Conservation (phyloP, 768 basidiomycete genomes). For the Mycena galopus region DNA sequence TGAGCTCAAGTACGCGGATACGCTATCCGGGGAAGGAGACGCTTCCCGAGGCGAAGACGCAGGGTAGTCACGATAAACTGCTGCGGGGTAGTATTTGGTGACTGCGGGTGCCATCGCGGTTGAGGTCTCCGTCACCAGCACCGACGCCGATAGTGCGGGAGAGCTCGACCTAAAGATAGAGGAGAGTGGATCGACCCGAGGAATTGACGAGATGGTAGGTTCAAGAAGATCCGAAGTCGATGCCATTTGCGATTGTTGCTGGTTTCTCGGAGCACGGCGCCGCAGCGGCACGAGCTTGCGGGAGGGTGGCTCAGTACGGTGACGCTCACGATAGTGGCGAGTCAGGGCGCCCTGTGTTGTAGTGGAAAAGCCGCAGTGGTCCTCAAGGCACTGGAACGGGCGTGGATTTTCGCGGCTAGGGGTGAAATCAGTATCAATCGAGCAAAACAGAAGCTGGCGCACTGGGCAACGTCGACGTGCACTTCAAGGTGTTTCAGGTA, state of each 20-base stretch:
- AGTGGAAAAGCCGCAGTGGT: slow-evolving; percentile 11
- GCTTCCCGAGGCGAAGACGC: not conserved
- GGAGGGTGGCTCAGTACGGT: slow-evolving; percentile 16
- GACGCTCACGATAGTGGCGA: slow-evolving; percentile 24
- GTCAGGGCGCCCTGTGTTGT: slow-evolving; percentile 24
- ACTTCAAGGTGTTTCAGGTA: slow-evolving; percentile 3
- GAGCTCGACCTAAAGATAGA: not conserved
- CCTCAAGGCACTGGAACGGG: slow-evolving; percentile 5
- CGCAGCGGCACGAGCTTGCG: not conserved
- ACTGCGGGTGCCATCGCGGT: not conserved
- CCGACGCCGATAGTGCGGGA: not conserved
- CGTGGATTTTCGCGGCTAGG: not conserved
- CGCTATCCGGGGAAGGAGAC: not conserved
- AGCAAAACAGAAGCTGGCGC: not conserved
- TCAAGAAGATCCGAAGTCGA: not conserved
- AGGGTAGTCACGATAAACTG: not conserved
- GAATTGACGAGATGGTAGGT: not conserved
- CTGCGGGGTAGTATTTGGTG: not conserved
- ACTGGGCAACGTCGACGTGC: slow-evolving; percentile 13
- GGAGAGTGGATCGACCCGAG: too few relatives aligned
- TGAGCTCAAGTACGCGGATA: not conserved
- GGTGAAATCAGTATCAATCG: not conserved
- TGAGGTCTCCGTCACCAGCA: too few relatives aligned
- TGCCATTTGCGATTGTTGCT: not conserved
- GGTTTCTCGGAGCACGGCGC: not conserved